phyloP scores from a whole-genome alignment of 1,284 basidiomycete species.

The Malassezia cuniculi region DNA sequence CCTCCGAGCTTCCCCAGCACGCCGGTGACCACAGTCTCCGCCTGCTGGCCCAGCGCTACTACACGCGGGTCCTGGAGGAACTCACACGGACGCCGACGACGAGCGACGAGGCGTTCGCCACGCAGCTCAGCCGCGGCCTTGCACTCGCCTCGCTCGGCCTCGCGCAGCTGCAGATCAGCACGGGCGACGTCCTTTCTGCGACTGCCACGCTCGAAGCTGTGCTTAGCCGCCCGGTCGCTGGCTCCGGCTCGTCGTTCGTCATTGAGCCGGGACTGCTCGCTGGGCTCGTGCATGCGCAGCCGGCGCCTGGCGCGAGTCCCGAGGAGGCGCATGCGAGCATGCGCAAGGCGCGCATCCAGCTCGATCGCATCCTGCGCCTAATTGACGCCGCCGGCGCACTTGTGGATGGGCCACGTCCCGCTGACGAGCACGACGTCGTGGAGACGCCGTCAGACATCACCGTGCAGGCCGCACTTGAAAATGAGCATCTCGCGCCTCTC shows the following conservation, averaged over 20 bases:
- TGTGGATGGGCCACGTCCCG: slow-evolving; percentile 11
- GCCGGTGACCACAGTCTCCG: slow-evolving; percentile 21
- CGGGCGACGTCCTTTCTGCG: slow-evolving; percentile 29
- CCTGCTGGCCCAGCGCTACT: slow-evolving; percentile 33
- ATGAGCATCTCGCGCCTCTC: slow-evolving; percentile 18
- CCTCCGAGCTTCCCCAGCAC: slow-evolving; percentile 24
- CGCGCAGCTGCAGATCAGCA: slow-evolving; percentile 35
- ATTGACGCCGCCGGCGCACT: slow-evolving; percentile 26
- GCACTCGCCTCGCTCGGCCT: slow-evolving; percentile 38
- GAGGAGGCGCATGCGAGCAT: slow-evolving; percentile 21
- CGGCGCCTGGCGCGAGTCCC: slow-evolving; percentile 28
- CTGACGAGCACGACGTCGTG: slow-evolving; percentile 6
- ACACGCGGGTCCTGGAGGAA: slow-evolving; percentile 28
- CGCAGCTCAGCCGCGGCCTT: slow-evolving; percentile 20
- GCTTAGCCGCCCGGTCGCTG: slow-evolving; percentile 17
- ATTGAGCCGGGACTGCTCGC: slow-evolving; percentile 33
- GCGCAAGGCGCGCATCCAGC: slow-evolving; percentile 26
- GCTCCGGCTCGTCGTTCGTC: slow-evolving; percentile 17
- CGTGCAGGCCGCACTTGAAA: slow-evolving; percentile 19
- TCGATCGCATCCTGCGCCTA: slow-evolving; percentile 33
- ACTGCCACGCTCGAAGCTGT: slow-evolving; percentile 32
- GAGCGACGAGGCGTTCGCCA: background rate
- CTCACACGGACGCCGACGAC: slow-evolving; percentile 15
- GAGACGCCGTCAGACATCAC: slow-evolving; percentile 12
- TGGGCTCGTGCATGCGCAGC: slow-evolving; percentile 26